These are phyloP conservation scores for Alternaria sp. DNA, from an alignment of 2,329 filamentous ascomycete genomes.

Conservation along the genomic window DNA sequence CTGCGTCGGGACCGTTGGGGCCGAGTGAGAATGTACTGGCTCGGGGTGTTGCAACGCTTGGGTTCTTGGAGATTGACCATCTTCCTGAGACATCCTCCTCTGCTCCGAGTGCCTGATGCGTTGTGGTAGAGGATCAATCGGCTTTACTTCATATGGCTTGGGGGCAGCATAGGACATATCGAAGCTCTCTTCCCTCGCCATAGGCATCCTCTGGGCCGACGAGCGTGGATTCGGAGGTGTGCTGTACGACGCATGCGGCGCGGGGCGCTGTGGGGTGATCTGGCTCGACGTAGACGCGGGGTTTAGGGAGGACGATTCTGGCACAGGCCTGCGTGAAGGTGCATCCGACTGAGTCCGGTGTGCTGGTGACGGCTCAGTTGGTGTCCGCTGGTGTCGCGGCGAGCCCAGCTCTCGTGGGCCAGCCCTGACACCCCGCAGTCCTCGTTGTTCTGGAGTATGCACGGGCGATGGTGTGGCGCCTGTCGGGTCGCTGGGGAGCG, in stretches of 20 bases:
- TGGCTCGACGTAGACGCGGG: slow-evolving; percentile 29
- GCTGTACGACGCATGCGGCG: slow-evolving; percentile 33
- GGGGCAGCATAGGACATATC: slow-evolving; percentile 50
- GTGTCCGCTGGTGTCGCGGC: slow-evolving; percentile 38
- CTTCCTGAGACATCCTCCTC: slow-evolving; percentile 37
- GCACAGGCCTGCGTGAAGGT: slow-evolving; percentile 40
- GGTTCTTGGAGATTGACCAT: slow-evolving; percentile 33
- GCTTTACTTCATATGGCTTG: slow-evolving; percentile 48
- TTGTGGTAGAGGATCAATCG: slow-evolving; percentile 39
- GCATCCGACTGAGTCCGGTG: slow-evolving; percentile 32
- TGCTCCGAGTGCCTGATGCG: slow-evolving; percentile 31
- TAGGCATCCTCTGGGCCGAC: slow-evolving; percentile 29
- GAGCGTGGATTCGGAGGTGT: slow-evolving; percentile 35
- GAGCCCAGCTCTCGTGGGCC: slow-evolving; percentile 48
- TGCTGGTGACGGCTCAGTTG: slow-evolving; percentile 31
- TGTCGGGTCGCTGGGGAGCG: slow-evolving; percentile 81
- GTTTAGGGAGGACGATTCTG: slow-evolving; percentile 35
- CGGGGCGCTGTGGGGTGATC: slow-evolving; percentile 38
- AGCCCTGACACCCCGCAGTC: slow-evolving; percentile 38
- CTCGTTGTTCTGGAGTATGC: slow-evolving; percentile 42
- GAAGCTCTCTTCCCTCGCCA: slow-evolving; percentile 35
- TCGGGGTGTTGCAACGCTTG: slow-evolving; percentile 38
- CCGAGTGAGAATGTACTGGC: slow-evolving; percentile 56
- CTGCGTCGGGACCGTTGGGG: slow-evolving; percentile 52
- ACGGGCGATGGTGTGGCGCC: slow-evolving; percentile 53